phyloP scores from a whole-genome alignment of 73 alveolate genomes.

The Paramecium sexaurelia region DNA sequence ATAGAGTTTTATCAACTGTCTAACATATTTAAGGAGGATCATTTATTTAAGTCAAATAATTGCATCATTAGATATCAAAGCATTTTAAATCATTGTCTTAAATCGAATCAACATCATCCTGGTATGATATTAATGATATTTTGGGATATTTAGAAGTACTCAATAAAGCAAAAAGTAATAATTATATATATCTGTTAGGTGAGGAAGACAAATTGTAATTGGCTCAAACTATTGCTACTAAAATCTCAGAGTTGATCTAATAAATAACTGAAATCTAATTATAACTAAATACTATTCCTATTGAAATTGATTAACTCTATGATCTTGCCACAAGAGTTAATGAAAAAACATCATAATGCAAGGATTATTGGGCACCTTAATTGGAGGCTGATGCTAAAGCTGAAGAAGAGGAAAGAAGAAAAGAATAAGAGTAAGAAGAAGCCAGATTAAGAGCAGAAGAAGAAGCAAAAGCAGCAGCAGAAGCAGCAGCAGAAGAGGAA shows the following conservation, averaged over 20 bases:
- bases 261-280: slow-evolving; percentile 13
- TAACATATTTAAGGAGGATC: slow-evolving; percentile 25
- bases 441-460: slow-evolving; percentile 20
- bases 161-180: slow-evolving; percentile 44
- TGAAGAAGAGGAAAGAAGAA: slow-evolving; percentile 20
- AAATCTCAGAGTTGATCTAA: slow-evolving; percentile 22
- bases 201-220: slow-evolving; percentile 48
- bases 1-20: slow-evolving; percentile 43
- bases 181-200: not conserved
- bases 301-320: slow-evolving; percentile 48
- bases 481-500: slow-evolving; percentile 44
- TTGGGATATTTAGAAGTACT: slow-evolving; percentile 40
- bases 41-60: slow-evolving; percentile 13
- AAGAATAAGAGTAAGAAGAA: not conserved
- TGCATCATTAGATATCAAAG: slow-evolving; percentile 18
- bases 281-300: not conserved
- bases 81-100: not conserved
- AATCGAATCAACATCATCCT: slow-evolving; percentile 15
- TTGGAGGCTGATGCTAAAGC: slow-evolving; percentile 38
- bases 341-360: not conserved
- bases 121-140: slow-evolving; percentile 45
- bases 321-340: slow-evolving; percentile 35
- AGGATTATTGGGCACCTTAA: not conserved
- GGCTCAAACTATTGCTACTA: slow-evolving; percentile 39
- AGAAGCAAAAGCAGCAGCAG: slow-evolving; percentile 37